phyloP scores from a whole-genome alignment of 805 yeast species.

The Cyberlindnera xylosilytica region DNA sequence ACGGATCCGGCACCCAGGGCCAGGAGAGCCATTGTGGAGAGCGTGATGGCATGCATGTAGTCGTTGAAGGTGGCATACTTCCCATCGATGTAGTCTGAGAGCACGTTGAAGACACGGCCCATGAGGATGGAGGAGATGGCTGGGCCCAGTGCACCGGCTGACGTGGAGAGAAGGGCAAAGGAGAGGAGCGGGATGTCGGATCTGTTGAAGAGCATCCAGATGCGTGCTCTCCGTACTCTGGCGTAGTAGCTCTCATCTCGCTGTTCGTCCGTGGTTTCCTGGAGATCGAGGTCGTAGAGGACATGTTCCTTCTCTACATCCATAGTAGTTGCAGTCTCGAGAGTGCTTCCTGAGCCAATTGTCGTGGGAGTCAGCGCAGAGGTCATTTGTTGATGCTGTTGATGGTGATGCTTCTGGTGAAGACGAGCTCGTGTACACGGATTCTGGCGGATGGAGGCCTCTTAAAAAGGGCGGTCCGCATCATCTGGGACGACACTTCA shows the following conservation, averaged over 20 bases:
- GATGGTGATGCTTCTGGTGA: too few relatives aligned
- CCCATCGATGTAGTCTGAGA: slow-evolving; percentile 35
- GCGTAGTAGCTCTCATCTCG: slow-evolving; percentile 4
- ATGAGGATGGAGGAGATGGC: slow-evolving; percentile 62
- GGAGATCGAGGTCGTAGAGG: slow-evolving; percentile 18
- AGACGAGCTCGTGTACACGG: too few relatives aligned
- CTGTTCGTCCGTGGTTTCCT: background rate
- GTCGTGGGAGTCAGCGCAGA: slow-evolving; percentile 14
- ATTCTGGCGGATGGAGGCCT: too few relatives aligned
- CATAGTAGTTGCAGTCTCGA: background rate
- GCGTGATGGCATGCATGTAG: slow-evolving; percentile 37
- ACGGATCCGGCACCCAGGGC: slow-evolving; percentile 46
- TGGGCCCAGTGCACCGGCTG: slow-evolving; percentile 52
- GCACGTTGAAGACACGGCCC: slow-evolving; percentile 56
- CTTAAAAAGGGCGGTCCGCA: too few relatives aligned
- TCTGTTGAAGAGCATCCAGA: slow-evolving; percentile 24
- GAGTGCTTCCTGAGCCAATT: slow-evolving; percentile 10
- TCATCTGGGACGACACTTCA: too few relatives aligned
- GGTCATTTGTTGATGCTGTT: too few relatives aligned
- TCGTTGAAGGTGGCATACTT: slow-evolving; percentile 26
- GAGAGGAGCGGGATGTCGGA: slow-evolving; percentile 25
- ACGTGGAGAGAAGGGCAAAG: slow-evolving; percentile 38
- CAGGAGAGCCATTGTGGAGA: slow-evolving; percentile 39
- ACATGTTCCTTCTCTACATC: background rate
- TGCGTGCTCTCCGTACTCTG: slow-evolving; percentile 14